These are phyloP conservation scores for Heliamphora exappendiculata DNA, from an alignment of 148 eudicot genomes.

Conservation along the genomic window DNA sequence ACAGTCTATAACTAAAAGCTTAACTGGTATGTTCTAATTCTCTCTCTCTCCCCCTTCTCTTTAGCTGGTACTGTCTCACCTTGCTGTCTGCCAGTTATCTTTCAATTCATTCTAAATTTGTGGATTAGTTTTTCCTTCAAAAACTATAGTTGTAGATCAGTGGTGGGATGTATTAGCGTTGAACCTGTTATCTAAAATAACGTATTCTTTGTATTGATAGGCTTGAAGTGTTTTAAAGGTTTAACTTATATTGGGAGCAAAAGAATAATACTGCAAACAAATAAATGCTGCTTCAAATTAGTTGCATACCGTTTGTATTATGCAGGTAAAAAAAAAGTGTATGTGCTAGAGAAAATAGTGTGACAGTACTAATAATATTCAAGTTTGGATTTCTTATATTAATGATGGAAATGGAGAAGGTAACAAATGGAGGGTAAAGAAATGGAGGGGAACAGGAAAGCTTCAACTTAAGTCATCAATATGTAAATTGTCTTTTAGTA, in stretches of 20 bases:
- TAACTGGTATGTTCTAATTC: neutral
- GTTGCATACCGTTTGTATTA: neutral
- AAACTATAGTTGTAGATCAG: neutral
- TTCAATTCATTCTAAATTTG: neutral
- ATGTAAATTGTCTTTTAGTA: neutral
- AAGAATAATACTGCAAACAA: neutral
- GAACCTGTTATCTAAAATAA: neutral
- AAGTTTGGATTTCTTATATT: neutral
- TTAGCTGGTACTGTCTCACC: neutral
- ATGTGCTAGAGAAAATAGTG: neutral
- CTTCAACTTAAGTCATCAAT: neutral
- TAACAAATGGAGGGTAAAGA: neutral
- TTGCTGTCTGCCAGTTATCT: neutral
- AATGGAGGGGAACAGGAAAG: neutral
- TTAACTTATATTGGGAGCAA: neutral
- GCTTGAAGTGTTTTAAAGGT: neutral
- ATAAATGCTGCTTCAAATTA: neutral
- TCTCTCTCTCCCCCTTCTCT: neutral
- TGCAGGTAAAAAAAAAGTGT: neutral
- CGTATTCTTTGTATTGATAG: neutral
- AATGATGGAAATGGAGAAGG: no score
- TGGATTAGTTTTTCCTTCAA: neutral
- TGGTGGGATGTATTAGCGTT: constrained; percentile 2
- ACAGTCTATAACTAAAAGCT: neutral
- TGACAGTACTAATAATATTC: neutral